These are phyloP conservation scores for Xylariaceae sp. DNA, from an alignment of 2,329 filamentous ascomycete species.

Conservation along the genomic window DNA sequence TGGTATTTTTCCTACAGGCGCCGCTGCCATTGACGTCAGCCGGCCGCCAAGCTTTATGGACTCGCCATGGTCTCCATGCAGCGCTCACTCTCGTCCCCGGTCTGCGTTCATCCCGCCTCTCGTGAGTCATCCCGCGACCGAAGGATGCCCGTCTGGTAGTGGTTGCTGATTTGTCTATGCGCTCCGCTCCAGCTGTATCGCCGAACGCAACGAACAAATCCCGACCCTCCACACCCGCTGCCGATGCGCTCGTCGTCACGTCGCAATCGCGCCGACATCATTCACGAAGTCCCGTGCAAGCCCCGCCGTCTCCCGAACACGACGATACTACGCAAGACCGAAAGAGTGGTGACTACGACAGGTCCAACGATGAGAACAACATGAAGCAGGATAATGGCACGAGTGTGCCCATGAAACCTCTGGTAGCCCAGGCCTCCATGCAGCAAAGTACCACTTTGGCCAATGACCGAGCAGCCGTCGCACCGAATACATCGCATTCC, in stretches of 20 bases:
- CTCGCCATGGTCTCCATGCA: slow-evolving; percentile 58
- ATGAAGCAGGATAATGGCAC: slow-evolving; percentile 33
- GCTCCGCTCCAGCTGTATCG: slow-evolving; percentile 42
- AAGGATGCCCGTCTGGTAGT: slow-evolving; percentile 6
- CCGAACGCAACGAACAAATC: slow-evolving; percentile 44
- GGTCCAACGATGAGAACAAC: slow-evolving; percentile 32
- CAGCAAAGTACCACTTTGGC: slow-evolving; percentile 13
- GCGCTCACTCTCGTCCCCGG: slow-evolving; percentile 57
- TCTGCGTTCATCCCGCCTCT: slow-evolving; percentile 51
- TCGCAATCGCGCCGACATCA: slow-evolving; percentile 46
- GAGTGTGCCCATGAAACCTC: slow-evolving; percentile 42
- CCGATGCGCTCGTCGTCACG: slow-evolving; percentile 47
- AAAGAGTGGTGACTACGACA: slow-evolving; percentile 40
- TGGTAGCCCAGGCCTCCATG: slow-evolving; percentile 34
- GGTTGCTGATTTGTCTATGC: slow-evolving; percentile 23
- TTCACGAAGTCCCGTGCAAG: slow-evolving; percentile 48
- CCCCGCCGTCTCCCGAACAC: slow-evolving; percentile 39
- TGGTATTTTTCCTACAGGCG: slow-evolving; percentile 25
- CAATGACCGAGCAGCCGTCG: slow-evolving; percentile 23
- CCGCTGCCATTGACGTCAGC: slow-evolving; percentile 35
- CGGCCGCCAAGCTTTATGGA: slow-evolving; percentile 37
- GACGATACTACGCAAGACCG: slow-evolving; percentile 40
- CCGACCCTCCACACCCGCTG: slow-evolving; percentile 52
- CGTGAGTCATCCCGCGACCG: slow-evolving; percentile 45
- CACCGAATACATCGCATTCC: slow-evolving; percentile 33